phyloP scores from a whole-genome alignment of 148 eudicot genomes.

The Cornus controversa region DNA sequence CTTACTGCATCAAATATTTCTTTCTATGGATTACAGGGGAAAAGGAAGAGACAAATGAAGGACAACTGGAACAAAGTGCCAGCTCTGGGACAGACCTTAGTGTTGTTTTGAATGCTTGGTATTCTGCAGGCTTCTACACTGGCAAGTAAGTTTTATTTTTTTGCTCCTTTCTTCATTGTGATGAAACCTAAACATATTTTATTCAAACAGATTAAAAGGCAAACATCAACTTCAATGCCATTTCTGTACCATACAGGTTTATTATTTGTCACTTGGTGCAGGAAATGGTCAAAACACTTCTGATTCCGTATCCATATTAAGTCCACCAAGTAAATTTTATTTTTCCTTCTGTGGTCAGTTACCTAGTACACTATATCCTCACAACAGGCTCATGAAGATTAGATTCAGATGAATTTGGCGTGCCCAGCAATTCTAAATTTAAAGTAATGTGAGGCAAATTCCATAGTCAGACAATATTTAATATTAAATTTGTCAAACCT shows the following conservation, averaged over 20 bases:
- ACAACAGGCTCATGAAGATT: neutral
- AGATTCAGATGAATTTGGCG: neutral
- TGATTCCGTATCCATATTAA: neutral
- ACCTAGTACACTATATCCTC: neutral
- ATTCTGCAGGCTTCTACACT: slow-evolving; percentile 84
- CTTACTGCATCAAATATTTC: neutral
- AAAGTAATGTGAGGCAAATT: neutral
- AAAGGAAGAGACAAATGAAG: slow-evolving; percentile 22
- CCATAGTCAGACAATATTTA: neutral
- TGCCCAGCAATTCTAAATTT: neutral
- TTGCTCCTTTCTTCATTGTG: neutral
- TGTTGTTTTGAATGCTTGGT: slow-evolving; percentile 82
- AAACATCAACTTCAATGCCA: neutral
- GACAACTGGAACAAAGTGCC: slow-evolving; percentile 22
- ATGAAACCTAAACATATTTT: neutral
- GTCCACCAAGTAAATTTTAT: neutral
- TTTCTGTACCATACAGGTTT: neutral
- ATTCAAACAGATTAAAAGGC: neutral
- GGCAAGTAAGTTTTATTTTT: slow-evolving; percentile 66
- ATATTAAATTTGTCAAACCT: neutral
- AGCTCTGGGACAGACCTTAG: slow-evolving; percentile 56
- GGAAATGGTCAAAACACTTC: neutral
- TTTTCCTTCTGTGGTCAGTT: neutral
- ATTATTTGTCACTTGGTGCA: neutral
- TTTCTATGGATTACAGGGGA: slow-evolving; percentile 36